A percentile compares a stretch with the other conserved stretches of the same genome.
phyloP scores from a whole-genome alignment of 106 monocot genomes.

The Gastrodia elata region DNA sequence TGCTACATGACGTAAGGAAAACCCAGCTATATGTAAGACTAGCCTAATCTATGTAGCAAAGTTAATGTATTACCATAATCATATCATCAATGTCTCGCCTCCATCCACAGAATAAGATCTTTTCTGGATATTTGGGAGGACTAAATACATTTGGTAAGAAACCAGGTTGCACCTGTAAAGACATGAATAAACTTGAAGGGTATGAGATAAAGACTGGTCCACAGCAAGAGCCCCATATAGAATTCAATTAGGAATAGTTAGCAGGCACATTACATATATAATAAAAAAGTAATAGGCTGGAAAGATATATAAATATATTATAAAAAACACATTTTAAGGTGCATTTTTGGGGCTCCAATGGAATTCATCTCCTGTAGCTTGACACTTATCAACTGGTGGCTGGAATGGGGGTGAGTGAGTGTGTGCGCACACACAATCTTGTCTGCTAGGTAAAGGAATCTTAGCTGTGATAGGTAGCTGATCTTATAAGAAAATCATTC shows the following conservation, averaged over 20 bases:
- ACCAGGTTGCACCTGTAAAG: conserved; percentile 44
- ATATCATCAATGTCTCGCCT: conserved; percentile 94
- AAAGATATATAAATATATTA: no score
- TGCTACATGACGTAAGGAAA: background rate
- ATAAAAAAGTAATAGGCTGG: no score
- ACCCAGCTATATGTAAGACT: background rate
- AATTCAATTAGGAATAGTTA: background rate
- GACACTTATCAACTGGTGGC: no score
- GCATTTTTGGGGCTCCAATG: no score
- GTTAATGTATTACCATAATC: conserved; percentile 65
- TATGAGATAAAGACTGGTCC: background rate
- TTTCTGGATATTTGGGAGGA: conserved; percentile 83
- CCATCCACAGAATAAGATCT: conserved; percentile 94
- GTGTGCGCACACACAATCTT: no score
- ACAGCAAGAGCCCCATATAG: background rate
- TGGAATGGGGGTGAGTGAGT: no score
- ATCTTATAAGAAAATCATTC: no score
- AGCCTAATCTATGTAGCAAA: background rate
- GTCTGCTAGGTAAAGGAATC: no score
- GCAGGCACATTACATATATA: background rate
- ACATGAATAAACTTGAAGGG: background rate
- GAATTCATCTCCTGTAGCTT: no score
- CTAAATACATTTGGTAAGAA: conserved; percentile 42
- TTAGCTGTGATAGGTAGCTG: no score
- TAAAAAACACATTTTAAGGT: no score